Base-by-base conservation (phyloP, 805 yeast genomes). In the Sugiyamaella floridensis region DNA sequence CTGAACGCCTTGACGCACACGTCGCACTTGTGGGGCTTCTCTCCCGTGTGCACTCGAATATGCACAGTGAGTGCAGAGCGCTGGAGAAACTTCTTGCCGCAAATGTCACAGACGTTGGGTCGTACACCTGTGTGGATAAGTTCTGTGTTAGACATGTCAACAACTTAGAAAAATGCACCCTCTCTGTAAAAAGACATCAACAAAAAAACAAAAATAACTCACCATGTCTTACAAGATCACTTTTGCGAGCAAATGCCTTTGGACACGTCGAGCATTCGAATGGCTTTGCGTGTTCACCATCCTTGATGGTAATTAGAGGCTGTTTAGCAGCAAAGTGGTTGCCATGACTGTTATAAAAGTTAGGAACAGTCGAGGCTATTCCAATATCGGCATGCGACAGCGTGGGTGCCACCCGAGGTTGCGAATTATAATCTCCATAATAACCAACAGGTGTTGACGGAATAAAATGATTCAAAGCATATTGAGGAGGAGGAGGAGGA, bases 1-100 rank as follows among this genome's bases (percentile, higher is more conserved):
- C 70, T 64, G 51, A 68, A 68, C 15, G 63, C 60, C 26, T 68
- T 63, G 20, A 54, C 57, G 52, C 74, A 71, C 14, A 60, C 56
- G 14, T 71, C 66, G 64, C 89, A 84, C 52, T 70, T 69, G 63
- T 80, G 84, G 8, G 89, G 89, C 58, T 83, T 83, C 62, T 82
- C 89, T n/a, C 89, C 89, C 0, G 89, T 83, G 65, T 89, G 96
- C 6, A 86, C 84, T 58, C 87, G 79, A 58, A 77, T 73, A 67
- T 89, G 96, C 3, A 90, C 88, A 57, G 82, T 84, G 51, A 88
- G 71, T 1, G 93, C 87, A 10, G 89, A 83, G 8, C 95, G 90
- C 63, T 95, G 78, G 60, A 86, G 83, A 71, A 89, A 89, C 50
- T 79, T 81, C 65, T 88, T 87, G 46, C 79, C 76, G 66, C 96